Evolutionary conservation across 352 stramenopile genomes (phyloP).

Genomic region (Globisporangium recalcitrans): DNA sequence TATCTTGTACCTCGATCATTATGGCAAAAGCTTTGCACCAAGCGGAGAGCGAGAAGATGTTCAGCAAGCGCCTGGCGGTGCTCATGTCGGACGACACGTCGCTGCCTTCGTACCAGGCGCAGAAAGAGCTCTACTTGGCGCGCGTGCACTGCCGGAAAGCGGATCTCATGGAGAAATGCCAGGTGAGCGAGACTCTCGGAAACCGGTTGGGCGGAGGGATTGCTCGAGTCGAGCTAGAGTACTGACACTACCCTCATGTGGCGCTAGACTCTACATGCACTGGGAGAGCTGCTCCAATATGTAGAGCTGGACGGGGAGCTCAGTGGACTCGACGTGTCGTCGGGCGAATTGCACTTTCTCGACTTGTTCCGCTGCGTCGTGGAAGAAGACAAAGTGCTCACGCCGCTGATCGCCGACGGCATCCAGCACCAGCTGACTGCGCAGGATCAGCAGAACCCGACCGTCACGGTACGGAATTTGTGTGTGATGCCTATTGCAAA

Average conservation of each 20-base stretch:
- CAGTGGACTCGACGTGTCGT: constrained; percentile 41
- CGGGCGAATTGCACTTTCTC: constrained; percentile 58
- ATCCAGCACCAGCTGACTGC: constrained; percentile 38
- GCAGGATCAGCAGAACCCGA: constrained; percentile 36
- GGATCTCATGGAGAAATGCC: constrained; percentile 51
- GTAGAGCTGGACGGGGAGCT: constrained; percentile 38
- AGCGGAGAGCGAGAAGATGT: constrained; percentile 62
- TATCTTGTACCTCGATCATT: not conserved
- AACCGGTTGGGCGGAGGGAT: not conserved
- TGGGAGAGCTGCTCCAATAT: constrained; percentile 43
- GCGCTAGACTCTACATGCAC: constrained; percentile 48
- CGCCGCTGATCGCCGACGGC: constrained; percentile 45
- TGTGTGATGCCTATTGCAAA: too few species aligned
- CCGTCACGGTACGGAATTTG: constrained; percentile 22
- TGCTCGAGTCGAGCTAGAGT: not conserved
- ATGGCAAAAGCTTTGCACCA: constrained; percentile 40
- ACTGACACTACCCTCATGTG: too few species aligned
- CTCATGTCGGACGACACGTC: constrained; percentile 46
- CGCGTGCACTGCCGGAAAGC: constrained; percentile 54
- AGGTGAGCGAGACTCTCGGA: constrained; percentile 16
- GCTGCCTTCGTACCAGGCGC: constrained; percentile 46
- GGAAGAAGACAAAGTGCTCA: constrained; percentile 59
- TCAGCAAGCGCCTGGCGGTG: constrained; percentile 43
- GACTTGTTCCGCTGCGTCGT: constrained; percentile 66
- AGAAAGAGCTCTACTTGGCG: constrained; percentile 54